A percentile compares a stretch with the other conserved stretches of the same genome.
Conservation (phyloP, 2,329 filamentous ascomycete genomes). For the Byssoonygena ceratinophila region DNA sequence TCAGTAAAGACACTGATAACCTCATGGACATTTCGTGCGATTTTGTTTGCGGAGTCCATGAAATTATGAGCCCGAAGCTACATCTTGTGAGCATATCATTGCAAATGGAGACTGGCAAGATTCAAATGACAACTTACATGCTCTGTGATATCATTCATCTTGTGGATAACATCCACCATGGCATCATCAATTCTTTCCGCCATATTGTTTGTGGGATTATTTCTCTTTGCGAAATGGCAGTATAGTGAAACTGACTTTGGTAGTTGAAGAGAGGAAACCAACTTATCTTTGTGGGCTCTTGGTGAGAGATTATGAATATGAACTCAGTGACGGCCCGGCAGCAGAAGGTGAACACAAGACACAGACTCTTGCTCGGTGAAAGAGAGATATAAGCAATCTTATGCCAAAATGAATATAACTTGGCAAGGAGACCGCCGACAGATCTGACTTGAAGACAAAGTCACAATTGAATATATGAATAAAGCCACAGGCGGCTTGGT, state of each 20-base stretch:
- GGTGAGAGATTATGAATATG: not conserved
- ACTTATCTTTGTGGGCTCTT: not conserved
- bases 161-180: slow-evolving; percentile 24
- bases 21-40: slow-evolving; percentile 27
- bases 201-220: slow-evolving; percentile 12
- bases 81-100: not conserved
- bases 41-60: slow-evolving; percentile 26
- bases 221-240: not conserved
- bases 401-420: not conserved
- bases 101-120: not conserved
- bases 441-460: not conserved
- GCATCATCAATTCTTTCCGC: slow-evolving; percentile 21
- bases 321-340: not conserved
- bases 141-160: slow-evolving; percentile 21
- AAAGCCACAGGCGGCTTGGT: not conserved
- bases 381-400: not conserved
- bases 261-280: not conserved
- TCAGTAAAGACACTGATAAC: slow-evolving; percentile 28
- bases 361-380: not conserved
- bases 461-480: not conserved
- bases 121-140: slow-evolving; percentile 20
- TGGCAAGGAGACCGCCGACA: not conserved
- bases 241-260: not conserved
- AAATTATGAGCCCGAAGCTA: slow-evolving; percentile 9
- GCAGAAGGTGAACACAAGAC: not conserved